phyloP scores from a whole-genome alignment of 225 moss, liverwort and hornwort genomes.

The Bryoerythrophyllum caledonicum region DNA sequence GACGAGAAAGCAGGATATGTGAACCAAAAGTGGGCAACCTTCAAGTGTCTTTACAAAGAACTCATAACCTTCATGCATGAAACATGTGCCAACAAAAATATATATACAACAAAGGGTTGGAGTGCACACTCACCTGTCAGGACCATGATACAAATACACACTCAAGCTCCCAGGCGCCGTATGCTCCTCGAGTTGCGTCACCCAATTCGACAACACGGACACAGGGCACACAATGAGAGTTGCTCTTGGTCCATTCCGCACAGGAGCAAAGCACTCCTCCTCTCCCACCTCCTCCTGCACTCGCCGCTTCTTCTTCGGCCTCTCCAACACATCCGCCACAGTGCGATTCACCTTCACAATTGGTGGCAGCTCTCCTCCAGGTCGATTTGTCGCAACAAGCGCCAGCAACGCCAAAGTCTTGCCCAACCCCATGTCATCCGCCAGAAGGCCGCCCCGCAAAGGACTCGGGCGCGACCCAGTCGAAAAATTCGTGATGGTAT shows the following conservation, averaged over 20 bases:
- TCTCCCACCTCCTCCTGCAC: conserved; percentile 4
- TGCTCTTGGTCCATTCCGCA: conserved; percentile 34
- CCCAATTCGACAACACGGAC: conserved; percentile 61
- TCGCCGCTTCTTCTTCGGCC: conserved; percentile 47
- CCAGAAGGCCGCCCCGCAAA: conserved; percentile 57
- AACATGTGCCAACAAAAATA: no score
- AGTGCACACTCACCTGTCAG: conserved; percentile 16
- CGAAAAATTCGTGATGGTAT: conserved; percentile 55
- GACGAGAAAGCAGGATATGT: no score
- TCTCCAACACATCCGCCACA: conserved; percentile 30
- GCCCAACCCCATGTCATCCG: conserved; percentile 67
- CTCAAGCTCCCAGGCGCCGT: conserved; percentile 35
- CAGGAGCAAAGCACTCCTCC: conserved; percentile 26
- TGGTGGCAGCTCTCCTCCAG: conserved; percentile 31
- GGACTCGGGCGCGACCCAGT: conserved; percentile 43
- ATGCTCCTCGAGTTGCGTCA: conserved; percentile 63
- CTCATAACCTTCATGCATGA: no score
- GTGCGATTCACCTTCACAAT: conserved; percentile 34
- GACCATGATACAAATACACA: conserved; percentile 56
- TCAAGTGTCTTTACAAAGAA: no score
- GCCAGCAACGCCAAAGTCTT: conserved; percentile 59
- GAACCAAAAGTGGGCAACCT: no score
- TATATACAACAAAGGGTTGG: no score
- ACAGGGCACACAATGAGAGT: conserved; percentile 56
- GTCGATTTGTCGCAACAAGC: conserved; percentile 53